Evolutionary conservation across 2,329 filamentous ascomycete species (phyloP).

Genomic region (Talaromyces sp.): DNA sequence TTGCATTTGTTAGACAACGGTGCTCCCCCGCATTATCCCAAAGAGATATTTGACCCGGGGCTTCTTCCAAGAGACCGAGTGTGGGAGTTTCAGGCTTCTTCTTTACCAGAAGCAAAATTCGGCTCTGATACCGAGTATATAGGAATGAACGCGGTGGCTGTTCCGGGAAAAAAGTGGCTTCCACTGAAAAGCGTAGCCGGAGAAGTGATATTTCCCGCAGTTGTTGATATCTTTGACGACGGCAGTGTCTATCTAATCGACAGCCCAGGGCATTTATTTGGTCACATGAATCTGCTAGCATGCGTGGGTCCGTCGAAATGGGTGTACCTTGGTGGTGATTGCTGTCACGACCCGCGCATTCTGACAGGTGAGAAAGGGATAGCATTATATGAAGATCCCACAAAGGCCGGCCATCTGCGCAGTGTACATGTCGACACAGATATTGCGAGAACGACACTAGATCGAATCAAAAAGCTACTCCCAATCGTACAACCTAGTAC

Average conservation of each 20-base stretch:
- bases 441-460: slow-evolving; percentile 40
- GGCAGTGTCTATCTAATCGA: slow-evolving; percentile 1
- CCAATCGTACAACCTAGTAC: background rate
- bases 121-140: background rate
- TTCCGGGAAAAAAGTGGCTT: background rate
- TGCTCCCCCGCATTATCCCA: slow-evolving; percentile 29
- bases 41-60: background rate
- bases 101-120: background rate
- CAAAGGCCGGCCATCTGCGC: slow-evolving; percentile 25
- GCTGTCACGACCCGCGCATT: background rate
- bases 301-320: background rate
- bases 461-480: slow-evolving; percentile 24
- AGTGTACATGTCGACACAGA: slow-evolving; percentile 35
- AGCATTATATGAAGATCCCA: slow-evolving; percentile 45
- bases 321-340: background rate
- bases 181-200: background rate
- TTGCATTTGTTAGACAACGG: slow-evolving; percentile 30
- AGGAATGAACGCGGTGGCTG: background rate
- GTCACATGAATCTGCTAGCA: slow-evolving; percentile 2
- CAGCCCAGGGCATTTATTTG: slow-evolving; percentile 1
- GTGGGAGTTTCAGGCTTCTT: background rate
- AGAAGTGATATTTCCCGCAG: background rate
- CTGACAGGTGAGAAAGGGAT: slow-evolving; percentile 49
- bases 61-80: slow-evolving; percentile 1
- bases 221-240: background rate